phyloP scores from a whole-genome alignment of 306 rosid species.

The Rosa rugosa region DNA sequence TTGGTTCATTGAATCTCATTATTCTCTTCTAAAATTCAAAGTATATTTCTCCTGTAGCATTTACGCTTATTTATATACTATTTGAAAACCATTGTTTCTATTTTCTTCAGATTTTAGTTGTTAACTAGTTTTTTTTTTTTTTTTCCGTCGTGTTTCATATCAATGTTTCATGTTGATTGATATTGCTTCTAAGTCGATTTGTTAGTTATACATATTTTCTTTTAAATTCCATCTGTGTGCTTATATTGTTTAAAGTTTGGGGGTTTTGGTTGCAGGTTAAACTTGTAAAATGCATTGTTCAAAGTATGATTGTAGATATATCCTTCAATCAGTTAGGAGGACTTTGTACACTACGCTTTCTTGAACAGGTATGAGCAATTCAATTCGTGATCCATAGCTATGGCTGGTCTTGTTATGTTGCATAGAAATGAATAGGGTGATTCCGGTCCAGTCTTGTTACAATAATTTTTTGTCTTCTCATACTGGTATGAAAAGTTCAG shows the following conservation, averaged over 20 bases:
- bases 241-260: background rate
- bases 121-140: background rate
- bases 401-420: background rate
- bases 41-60: background rate
- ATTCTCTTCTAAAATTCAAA: background rate
- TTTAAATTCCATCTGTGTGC: background rate
- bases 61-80: background rate
- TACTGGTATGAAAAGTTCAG: conserved; percentile 1
- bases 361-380: conserved; percentile 68
- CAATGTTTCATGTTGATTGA: background rate
- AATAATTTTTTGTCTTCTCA: background rate
- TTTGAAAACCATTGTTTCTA: background rate
- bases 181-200: background rate
- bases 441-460: background rate
- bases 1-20: background rate
- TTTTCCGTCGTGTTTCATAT: background rate
- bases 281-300: conserved; percentile 86
- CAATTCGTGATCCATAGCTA: conserved; percentile 6
- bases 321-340: conserved; percentile 96
- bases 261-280: conserved; percentile 67
- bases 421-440: background rate
- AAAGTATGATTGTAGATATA: conserved; percentile 77
- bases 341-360: conserved; percentile 79
- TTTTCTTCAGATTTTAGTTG: background rate
- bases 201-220: background rate